These are phyloP conservation scores for Leptodermis oblonga DNA, from an alignment of 257 asterid species.

Conservation along the genomic window DNA sequence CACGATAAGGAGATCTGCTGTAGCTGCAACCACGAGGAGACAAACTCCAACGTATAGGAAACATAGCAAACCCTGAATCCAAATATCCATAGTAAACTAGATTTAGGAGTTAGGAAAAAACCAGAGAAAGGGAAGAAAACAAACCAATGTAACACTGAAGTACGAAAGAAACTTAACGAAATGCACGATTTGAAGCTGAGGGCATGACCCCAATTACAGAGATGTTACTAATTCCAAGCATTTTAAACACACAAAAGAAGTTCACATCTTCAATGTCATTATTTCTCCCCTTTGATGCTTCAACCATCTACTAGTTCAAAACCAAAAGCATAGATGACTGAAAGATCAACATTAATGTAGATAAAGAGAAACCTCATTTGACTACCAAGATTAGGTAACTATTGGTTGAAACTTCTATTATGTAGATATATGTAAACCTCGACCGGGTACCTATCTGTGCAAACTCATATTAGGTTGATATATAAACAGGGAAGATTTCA, in stretches of 20 bases:
- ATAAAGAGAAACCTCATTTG: not conserved
- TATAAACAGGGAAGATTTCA: not conserved
- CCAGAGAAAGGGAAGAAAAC: too few relatives aligned
- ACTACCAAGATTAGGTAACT: not conserved
- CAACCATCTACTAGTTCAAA: not conserved
- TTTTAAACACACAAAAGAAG: too few relatives aligned
- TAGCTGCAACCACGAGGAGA: slow-evolving; percentile 79
- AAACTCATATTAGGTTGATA: not conserved
- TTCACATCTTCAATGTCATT: not conserved
- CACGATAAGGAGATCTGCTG: slow-evolving; percentile 77
- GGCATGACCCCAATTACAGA: not conserved
- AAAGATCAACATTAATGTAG: not conserved
- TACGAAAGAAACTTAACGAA: too few relatives aligned
- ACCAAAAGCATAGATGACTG: not conserved
- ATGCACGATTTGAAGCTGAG: too few relatives aligned
- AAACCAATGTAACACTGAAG: too few relatives aligned
- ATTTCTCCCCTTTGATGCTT: not conserved
- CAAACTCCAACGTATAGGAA: slow-evolving; percentile 70
- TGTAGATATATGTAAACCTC: not conserved
- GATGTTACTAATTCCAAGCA: too few relatives aligned
- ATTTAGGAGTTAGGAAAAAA: too few relatives aligned
- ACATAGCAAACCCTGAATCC: too few relatives aligned
- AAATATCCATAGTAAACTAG: too few relatives aligned
- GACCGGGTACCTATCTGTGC: not conserved
- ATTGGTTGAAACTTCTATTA: not conserved